Evolutionary conservation across 2,329 filamentous ascomycete species (phyloP), one percentile per base, ranked within the genome.

Genomic region (Ophiocordyceps polyrhachis-furcata): DNA sequence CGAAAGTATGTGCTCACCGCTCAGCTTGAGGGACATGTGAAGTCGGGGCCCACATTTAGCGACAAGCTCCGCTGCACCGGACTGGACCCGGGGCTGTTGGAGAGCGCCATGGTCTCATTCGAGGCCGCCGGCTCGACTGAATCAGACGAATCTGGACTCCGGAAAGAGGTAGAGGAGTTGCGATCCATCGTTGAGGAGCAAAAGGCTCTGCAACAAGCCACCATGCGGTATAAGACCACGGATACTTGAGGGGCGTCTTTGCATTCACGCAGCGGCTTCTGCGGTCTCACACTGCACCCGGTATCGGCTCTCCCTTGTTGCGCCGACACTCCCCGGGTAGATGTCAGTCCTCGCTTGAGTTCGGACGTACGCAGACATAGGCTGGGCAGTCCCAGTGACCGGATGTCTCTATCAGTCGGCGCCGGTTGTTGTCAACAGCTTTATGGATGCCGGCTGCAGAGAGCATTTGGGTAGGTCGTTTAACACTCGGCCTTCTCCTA

Each of bases 1-100:
- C 68, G 73, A 37, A 73, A 70, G 49, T 86, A 88, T 56, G 71
- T 70, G 4, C 69, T 85, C 48, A 79, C 70, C 15, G 66, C 76
- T 13, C 79, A 84, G 57, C 64, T 87, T n/a, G 66, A 67, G 14
- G 55, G 61, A 1, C 61, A 67, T 38, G 47, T 66, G 19, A 53
- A 59, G 8, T 53, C 55, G 3, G 54, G 63, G n/a, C 65, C 64
- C 14, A 59, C 63, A 47, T 68, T 76, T 44, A 57, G 58, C 43
- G 59, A 60, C 40, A 63, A 72, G 56, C 56, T 75, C 20, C 56
- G 59, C 35, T 55, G 63, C 11, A 62, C 64, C 3, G 73, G 73
- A 0, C 65, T 77, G 45, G 60, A 69, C 0, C 51, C 57, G 5
- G 62, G 67, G 15, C 56, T 63, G 2, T 55, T 79, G 29, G 67